These are phyloP conservation scores for Penicillium janthinellum DNA, from an alignment of 2,329 filamentous ascomycete genomes.

Conservation along the genomic window DNA sequence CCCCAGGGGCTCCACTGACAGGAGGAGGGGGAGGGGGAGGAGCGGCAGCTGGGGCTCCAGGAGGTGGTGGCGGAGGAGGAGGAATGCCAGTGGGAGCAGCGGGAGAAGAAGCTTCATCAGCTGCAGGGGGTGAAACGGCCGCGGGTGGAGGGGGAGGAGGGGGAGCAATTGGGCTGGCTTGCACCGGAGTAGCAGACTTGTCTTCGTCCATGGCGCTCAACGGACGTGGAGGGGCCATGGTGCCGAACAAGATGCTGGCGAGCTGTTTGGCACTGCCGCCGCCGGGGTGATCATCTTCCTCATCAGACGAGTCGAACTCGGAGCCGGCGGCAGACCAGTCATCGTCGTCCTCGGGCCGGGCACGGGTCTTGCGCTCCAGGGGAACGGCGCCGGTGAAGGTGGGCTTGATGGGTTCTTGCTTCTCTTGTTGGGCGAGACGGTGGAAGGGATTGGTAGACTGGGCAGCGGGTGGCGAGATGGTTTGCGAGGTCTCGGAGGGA, in stretches of 20 bases:
- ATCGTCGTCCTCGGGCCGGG: conserved; percentile 64
- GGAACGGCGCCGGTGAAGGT: conserved; percentile 56
- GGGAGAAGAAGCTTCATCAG: conserved; percentile 32
- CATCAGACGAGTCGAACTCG: conserved; percentile 69
- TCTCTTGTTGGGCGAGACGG: conserved; percentile 66
- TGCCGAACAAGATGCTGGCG: conserved; percentile 92
- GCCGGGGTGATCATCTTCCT: conserved; percentile 74
- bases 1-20: conserved; percentile 29
- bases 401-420: conserved; percentile 55
- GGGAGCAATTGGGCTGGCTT: conserved; percentile 40
- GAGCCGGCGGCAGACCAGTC: conserved; percentile 84
- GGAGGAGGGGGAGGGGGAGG: conserved; percentile 37
- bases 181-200: conserved; percentile 49
- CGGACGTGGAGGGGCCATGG: conserved; percentile 90
- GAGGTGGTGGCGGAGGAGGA: conserved; percentile 40
- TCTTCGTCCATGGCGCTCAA: conserved; percentile 75
- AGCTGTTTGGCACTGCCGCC: conserved; percentile 86
- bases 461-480: conserved; percentile 50
- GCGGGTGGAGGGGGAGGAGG: conserved; percentile 55
- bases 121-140: conserved; percentile 31
- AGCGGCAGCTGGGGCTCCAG: conserved; percentile 46
- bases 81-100: conserved; percentile 31
- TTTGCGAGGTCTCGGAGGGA: conserved; percentile 55
- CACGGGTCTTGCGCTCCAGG: conserved; percentile 52
- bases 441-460: conserved; percentile 96